Base-by-base conservation (phyloP, 805 yeast genomes). In the Naumovozyma castellii region DNA sequence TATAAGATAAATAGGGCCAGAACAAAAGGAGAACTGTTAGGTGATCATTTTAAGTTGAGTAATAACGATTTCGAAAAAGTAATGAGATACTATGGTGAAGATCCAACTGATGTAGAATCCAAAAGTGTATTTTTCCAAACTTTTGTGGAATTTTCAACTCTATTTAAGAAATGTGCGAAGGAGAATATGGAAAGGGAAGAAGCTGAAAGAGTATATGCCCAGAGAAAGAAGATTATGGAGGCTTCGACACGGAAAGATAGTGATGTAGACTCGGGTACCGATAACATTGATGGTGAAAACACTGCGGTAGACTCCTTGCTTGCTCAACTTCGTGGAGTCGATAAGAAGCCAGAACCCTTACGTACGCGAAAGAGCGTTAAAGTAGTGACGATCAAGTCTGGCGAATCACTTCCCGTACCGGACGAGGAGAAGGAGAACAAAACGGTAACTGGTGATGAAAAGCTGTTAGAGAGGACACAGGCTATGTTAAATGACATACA, bases 41-140 rank as follows among this genome's bases (percentile, higher is more conserved):
- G 63, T 22, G 73, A 66, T 37, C 83, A 76, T 47, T 65, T 76
- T 6, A 63, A 62, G 18, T 62, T 64, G 36, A 75, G 84, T 0
- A 61, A 72, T 43, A 63, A 64, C 19, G 76, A 71, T 35, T 72
- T 80, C 44, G 75, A 75, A 20, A 70, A 72, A 40, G 54, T 79
- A 42, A 76, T 83, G 84, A 65, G 66, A 39, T 79, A 75, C 56
- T 83, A 77, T 54, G 94, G 90, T 6, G 94, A 83, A 56, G 78
- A 77, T 50, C 72, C 75, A 2, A 44, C 54, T 3, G 74, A 72
- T 40, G 72, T 69, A 29, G 65, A 73, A 17, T 70, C 75, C 5
- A 71, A 75, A 48, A 77, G 74, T 50, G 62, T 75, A 0, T 83
- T 83, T 53, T 73, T 83, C 56, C 64, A 72, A 43, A 77, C 75